These are phyloP conservation scores for Penicillium silybi DNA, from an alignment of 495 filamentous ascomycete genomes.

Conservation along the genomic window DNA sequence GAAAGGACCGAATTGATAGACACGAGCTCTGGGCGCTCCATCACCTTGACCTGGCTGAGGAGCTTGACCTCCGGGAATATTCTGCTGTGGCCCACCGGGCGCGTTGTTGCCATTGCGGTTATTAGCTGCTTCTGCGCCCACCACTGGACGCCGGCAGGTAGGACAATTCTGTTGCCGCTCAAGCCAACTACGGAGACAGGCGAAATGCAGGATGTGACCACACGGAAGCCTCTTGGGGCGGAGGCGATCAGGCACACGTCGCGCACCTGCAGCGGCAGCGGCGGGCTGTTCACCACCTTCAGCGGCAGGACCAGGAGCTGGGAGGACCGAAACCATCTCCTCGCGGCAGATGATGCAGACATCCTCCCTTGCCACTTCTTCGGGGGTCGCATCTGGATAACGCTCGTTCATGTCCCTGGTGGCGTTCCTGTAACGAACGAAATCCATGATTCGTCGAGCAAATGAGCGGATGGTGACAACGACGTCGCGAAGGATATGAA, in stretches of 20 bases:
- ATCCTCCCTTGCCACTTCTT: conserved; percentile 80
- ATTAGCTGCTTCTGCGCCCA: conserved; percentile 26
- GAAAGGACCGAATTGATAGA: conserved; percentile 55
- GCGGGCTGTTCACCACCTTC: conserved; percentile 26
- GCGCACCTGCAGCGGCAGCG: conserved; percentile 5
- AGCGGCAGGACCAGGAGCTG: conserved; percentile 28
- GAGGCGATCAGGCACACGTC: conserved; percentile 64
- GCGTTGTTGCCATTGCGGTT: conserved; percentile 24
- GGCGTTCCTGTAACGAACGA: conserved; percentile 82
- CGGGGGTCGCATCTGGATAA: conserved; percentile 86
- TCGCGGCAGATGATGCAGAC: conserved; percentile 98
- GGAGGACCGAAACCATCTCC: conserved; percentile 77
- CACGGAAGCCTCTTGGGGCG: conserved; percentile 95
- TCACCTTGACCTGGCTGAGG: conserved; percentile 29
- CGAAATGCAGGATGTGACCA: conserved; percentile 90
- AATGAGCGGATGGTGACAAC: conserved; percentile 92
- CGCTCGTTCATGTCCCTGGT: conserved; percentile 85
- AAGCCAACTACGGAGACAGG: conserved; percentile 94
- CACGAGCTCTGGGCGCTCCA: conserved; percentile 39
- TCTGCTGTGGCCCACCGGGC: conserved; percentile 24
- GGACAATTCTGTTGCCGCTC: conserved; percentile 97
- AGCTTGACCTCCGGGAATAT: conserved; percentile 22
- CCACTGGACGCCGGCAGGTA: conserved; percentile 82
- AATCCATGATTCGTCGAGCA: conserved; percentile 78
- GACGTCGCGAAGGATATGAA: conserved; percentile 94